These are phyloP conservation scores for Fraxinus americana DNA, from an alignment of 257 asterid species.

Conservation along the genomic window DNA sequence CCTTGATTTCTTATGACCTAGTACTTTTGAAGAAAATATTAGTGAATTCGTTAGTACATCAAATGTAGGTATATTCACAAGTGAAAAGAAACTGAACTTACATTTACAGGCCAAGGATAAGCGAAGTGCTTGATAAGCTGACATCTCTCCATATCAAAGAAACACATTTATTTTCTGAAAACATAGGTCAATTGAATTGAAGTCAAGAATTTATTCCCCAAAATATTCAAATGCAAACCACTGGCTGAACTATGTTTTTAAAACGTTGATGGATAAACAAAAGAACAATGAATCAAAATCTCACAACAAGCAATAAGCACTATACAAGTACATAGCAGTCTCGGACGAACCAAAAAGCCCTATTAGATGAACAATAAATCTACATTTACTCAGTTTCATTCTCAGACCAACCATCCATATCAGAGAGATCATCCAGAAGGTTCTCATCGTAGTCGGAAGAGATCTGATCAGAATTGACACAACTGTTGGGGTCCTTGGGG, in stretches of 20 bases:
- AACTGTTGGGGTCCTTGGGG: constrained; percentile 29
- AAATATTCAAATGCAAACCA: too few relatives aligned
- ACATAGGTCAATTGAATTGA: too few relatives aligned
- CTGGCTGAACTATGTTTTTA: neutral
- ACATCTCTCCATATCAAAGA: too few relatives aligned
- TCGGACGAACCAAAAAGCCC: neutral
- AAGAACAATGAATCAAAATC: neutral
- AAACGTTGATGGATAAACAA: neutral
- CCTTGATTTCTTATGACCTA: neutral
- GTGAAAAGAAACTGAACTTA: too few relatives aligned
- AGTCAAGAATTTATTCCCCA: too few relatives aligned
- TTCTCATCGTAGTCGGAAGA: constrained; percentile 62
- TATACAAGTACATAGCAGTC: neutral
- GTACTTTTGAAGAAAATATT: neutral
- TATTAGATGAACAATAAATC: neutral
- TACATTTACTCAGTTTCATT: constrained; percentile 37
- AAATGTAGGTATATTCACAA: too few relatives aligned
- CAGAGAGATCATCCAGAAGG: constrained; percentile 47
- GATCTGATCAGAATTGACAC: constrained; percentile 50
- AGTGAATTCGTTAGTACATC: too few relatives aligned
- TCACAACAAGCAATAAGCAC: constrained; percentile 5
- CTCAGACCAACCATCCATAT: constrained; percentile 67
- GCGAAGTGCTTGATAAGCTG: too few relatives aligned
- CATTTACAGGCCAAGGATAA: too few relatives aligned
- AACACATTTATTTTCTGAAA: too few relatives aligned